phyloP scores from a whole-genome alignment of 2,329 filamentous ascomycete species.

The Exophiala oligosperma region DNA sequence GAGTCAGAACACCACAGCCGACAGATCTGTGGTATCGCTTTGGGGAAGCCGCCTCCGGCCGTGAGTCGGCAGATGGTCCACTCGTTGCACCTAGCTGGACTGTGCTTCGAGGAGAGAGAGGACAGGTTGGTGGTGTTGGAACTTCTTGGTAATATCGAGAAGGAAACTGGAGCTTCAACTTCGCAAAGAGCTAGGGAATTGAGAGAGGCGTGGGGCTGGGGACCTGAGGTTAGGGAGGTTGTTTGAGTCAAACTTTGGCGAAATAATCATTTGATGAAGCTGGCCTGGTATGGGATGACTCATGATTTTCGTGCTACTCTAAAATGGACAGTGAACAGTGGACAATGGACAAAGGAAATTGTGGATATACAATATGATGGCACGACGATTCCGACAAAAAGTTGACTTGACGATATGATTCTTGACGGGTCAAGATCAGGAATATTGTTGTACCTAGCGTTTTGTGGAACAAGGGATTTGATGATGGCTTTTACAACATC shows the following conservation, averaged over 20 bases:
- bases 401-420: background rate
- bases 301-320: too few species aligned
- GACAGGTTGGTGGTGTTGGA: conserved; percentile 58
- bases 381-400: too few species aligned
- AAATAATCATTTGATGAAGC: too few species aligned
- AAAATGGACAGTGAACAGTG: too few species aligned
- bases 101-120: conserved; percentile 55
- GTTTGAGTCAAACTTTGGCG: background rate
- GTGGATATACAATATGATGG: background rate
- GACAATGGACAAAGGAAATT: too few species aligned
- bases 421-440: background rate
- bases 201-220: conserved; percentile 23
- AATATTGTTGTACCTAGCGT: too few species aligned
- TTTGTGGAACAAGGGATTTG: too few species aligned
- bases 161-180: conserved; percentile 65
- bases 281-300: too few species aligned
- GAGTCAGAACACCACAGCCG: conserved; percentile 59
- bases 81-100: conserved; percentile 62
- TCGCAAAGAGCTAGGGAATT: conserved; percentile 54
- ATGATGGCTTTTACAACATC: too few species aligned
- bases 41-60: conserved; percentile 56
- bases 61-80: conserved; percentile 61
- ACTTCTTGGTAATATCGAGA: conserved; percentile 59
- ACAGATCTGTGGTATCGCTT: conserved; percentile 62
- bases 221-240: conserved; percentile 16